Conservation (phyloP, 2,329 filamentous ascomycete genomes). For the Fusarium paranaense region DNA sequence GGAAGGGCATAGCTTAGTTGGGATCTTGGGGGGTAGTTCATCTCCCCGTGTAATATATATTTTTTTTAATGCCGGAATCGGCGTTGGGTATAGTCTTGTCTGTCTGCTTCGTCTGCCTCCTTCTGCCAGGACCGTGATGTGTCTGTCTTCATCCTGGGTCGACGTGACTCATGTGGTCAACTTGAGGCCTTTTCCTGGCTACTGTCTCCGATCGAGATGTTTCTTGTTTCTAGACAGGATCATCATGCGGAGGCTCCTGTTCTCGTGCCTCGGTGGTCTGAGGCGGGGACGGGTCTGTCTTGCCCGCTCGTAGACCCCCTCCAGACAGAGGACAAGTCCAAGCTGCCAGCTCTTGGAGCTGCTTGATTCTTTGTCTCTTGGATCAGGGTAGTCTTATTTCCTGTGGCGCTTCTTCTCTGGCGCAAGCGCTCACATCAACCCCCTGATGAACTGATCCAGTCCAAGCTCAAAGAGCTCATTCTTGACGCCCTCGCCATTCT, state of each 20-base stretch:
- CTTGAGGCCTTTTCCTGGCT: background rate
- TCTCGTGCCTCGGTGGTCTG: background rate
- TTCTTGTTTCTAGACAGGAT: background rate
- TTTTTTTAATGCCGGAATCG: conserved; percentile 28
- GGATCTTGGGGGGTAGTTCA: conserved; percentile 2
- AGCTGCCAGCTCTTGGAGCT: background rate
- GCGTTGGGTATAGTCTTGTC: conserved; percentile 39
- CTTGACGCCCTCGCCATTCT: conserved; percentile 74
- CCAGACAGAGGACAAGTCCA: background rate
- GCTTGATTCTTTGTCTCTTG: background rate
- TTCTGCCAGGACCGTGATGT: conserved; percentile 5
- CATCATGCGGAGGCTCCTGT: background rate
- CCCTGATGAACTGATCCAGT: conserved; percentile 81
- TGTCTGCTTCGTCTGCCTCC: conserved; percentile 1
- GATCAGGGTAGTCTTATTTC: conserved; percentile 9
- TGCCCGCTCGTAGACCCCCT: background rate
- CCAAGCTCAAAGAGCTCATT: conserved; percentile 79
- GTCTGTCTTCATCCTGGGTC: background rate
- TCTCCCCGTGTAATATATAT: conserved; percentile 38
- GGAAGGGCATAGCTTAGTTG: conserved; percentile 12
- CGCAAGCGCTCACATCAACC: conserved; percentile 62
- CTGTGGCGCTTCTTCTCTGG: background rate
- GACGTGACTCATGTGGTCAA: background rate
- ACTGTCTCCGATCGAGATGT: background rate
- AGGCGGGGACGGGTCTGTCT: background rate